Conservation (phyloP, 495 filamentous ascomycete genomes). For the Neurospora sp. region DNA sequence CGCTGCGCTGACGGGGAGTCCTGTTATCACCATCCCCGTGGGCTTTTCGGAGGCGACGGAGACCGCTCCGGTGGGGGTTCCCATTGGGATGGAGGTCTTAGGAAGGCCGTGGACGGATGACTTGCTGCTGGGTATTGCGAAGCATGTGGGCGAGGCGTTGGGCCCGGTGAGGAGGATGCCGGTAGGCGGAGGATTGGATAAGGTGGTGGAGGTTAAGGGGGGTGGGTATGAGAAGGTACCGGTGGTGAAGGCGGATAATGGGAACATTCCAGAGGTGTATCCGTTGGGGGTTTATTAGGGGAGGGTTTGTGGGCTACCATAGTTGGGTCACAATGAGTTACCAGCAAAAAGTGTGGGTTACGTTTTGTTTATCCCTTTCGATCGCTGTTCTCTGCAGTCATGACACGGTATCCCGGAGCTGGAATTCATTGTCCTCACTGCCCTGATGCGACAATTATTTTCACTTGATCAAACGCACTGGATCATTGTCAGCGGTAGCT, state of each 20-base stretch:
- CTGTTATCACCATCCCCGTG: conserved; percentile 50
- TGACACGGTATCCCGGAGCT: no score
- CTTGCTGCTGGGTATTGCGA: conserved; percentile 39
- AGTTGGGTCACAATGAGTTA: background rate
- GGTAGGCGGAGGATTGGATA: conserved; percentile 17
- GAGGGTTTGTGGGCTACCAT: no score
- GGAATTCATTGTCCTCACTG: no score
- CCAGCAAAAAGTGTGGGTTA: background rate
- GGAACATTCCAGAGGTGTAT: conserved; percentile 34
- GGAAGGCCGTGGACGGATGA: conserved; percentile 44
- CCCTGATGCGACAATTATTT: no score
- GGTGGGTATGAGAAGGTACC: conserved; percentile 29
- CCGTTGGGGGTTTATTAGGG: conserved; percentile 26
- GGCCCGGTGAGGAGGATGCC: conserved; percentile 36
- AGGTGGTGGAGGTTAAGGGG: conserved; percentile 19
- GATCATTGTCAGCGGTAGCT: background rate
- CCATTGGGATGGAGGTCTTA: conserved; percentile 56
- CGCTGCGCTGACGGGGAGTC: conserved; percentile 52
- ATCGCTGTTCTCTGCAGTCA: no score
- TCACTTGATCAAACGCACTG: no score
- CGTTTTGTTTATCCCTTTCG: no score
- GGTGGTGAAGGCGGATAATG: conserved; percentile 24
- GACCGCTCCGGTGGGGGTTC: conserved; percentile 44
- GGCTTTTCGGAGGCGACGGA: conserved; percentile 30
- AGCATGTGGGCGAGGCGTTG: conserved; percentile 28